phyloP scores from a whole-genome alignment of 176 grass and related monocot species.

The Areca catechu region DNA sequence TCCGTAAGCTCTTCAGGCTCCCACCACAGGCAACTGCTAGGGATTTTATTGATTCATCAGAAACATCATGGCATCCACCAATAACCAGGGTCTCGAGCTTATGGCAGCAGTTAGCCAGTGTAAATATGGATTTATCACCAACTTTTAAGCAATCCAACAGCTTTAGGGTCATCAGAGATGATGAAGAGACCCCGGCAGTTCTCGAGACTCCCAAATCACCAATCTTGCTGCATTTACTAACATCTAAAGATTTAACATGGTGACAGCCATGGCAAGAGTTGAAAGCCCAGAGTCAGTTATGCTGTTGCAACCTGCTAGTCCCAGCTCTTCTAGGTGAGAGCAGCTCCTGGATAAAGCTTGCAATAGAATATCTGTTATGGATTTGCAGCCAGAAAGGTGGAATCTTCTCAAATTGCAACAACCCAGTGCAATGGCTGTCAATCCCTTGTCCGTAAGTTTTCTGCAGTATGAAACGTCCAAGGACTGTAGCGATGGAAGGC shows the following conservation, averaged over 20 bases:
- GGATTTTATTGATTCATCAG: slow-evolving; percentile 46
- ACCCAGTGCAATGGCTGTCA: slow-evolving; percentile 35
- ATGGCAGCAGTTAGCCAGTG: slow-evolving; percentile 51
- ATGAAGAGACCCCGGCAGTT: slow-evolving; percentile 49
- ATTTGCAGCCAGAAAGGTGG: slow-evolving; percentile 43
- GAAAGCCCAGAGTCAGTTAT: slow-evolving; percentile 69
- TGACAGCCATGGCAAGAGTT: slow-evolving; percentile 52
- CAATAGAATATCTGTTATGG: slow-evolving; percentile 61
- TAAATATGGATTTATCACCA: slow-evolving; percentile 48
- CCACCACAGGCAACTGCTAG: slow-evolving; percentile 41
- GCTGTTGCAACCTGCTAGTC: slow-evolving; percentile 37
- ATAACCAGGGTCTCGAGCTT: slow-evolving; percentile 65
- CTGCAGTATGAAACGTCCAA: slow-evolving; percentile 75
- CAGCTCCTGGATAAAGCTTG: slow-evolving; percentile 54
- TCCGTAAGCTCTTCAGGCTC: slow-evolving; percentile 47
- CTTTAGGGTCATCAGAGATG: slow-evolving; percentile 54
- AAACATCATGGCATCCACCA: slow-evolving; percentile 54
- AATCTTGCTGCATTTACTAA: slow-evolving; percentile 86
- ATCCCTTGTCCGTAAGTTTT: slow-evolving; percentile 75
- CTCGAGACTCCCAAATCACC: slow-evolving; percentile 52
- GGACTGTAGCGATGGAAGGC: slow-evolving; percentile 44
- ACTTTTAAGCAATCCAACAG: slow-evolving; percentile 63
- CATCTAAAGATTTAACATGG: slow-evolving; percentile 51
- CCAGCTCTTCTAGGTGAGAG: slow-evolving; percentile 57
- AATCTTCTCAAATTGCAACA: slow-evolving; percentile 54